phyloP scores from a whole-genome alignment of 192 early-diverging fungal species.

The Coemansia aciculifera region DNA sequence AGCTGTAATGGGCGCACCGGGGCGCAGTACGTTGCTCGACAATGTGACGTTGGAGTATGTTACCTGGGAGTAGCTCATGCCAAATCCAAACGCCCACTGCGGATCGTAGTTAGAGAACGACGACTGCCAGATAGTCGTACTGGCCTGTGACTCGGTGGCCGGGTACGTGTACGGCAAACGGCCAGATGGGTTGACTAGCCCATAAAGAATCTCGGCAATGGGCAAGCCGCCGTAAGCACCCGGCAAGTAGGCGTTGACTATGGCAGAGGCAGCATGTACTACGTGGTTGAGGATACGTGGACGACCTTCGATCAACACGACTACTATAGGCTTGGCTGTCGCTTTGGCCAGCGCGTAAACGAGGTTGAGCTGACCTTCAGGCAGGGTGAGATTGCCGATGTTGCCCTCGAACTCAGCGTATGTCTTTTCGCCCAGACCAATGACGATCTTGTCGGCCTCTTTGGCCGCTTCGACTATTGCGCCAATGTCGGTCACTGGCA shows the following conservation, averaged over 20 bases:
- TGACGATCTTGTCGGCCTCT: slow-evolving; percentile 57
- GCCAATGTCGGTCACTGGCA: slow-evolving; percentile 49
- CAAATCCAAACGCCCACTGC: slow-evolving; percentile 61
- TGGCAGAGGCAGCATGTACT: slow-evolving; percentile 47
- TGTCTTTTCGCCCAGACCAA: slow-evolving; percentile 60
- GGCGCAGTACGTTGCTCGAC: slow-evolving; percentile 13
- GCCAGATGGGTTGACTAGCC: slow-evolving; percentile 61
- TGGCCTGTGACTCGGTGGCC: slow-evolving; percentile 41
- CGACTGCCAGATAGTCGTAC: slow-evolving; percentile 50
- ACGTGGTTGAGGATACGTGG: slow-evolving; percentile 56
- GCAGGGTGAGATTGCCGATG: slow-evolving; percentile 51
- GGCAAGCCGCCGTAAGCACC: slow-evolving; percentile 65
- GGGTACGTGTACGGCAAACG: slow-evolving; percentile 64
- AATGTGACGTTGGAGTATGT: slow-evolving; percentile 50
- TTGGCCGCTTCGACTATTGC: slow-evolving; percentile 24
- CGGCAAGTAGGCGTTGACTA: slow-evolving; percentile 62
- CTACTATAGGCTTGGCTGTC: slow-evolving; percentile 44
- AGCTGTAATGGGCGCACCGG: slow-evolving; percentile 27
- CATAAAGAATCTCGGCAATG: slow-evolving; percentile 61
- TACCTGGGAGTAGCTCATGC: slow-evolving; percentile 59
- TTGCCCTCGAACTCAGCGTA: slow-evolving; percentile 64
- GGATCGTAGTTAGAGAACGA: slow-evolving; percentile 48
- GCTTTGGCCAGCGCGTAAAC: slow-evolving; percentile 25
- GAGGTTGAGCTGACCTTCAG: slow-evolving; percentile 52
- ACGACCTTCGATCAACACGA: slow-evolving; percentile 60